These are phyloP conservation scores for Trichoderma atrobrunneum DNA, from an alignment of 2,329 filamentous ascomycete species.

Conservation along the genomic window DNA sequence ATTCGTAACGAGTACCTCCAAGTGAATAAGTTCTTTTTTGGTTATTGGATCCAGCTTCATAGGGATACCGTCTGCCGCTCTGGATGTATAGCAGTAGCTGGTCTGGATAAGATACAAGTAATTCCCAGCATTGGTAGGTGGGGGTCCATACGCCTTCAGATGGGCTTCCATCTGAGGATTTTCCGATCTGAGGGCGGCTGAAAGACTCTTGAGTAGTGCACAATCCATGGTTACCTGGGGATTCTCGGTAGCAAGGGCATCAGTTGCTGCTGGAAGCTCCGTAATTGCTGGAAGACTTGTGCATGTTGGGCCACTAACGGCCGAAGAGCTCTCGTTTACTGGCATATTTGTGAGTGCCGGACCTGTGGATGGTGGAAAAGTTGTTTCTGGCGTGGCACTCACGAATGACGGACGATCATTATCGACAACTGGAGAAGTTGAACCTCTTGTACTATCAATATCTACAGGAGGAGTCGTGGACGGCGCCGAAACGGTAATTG, in stretches of 20 bases:
- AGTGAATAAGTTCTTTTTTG: background rate
- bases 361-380: background rate
- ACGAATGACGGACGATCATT: background rate
- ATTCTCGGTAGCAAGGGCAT: background rate
- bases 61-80: background rate
- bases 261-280: too few species aligned
- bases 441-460: background rate
- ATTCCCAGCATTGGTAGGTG: background rate
- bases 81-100: background rate
- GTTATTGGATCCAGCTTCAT: background rate
- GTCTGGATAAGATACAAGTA: background rate
- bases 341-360: background rate
- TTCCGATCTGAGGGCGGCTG: background rate
- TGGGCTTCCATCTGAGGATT: background rate
- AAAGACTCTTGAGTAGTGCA: background rate
- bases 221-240: background rate
- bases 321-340: background rate
- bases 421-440: background rate
- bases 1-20: background rate
- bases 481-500: background rate
- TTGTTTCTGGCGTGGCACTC: background rate
- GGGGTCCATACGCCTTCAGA: background rate
- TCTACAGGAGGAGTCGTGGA: background rate
- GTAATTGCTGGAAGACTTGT: background rate
- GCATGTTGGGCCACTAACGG: background rate